A percentile compares a stretch with the other conserved stretches of the same genome.
Evolutionary conservation across 352 stramenopile genomes (phyloP).

Genomic region (Phytophthora colocasiae): DNA sequence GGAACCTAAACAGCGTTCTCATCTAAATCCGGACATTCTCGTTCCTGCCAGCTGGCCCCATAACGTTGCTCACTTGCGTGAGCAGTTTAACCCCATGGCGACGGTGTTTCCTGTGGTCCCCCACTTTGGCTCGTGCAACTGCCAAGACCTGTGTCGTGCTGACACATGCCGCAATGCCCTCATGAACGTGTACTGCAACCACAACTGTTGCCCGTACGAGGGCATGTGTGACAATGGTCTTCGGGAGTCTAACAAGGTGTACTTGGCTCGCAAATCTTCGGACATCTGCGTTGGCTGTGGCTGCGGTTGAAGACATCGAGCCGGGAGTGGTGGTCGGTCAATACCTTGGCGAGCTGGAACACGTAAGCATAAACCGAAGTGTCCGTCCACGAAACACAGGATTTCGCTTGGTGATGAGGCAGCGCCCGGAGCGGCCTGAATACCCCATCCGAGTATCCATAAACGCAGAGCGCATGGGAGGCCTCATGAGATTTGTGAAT

Average conservation of each 20-base stretch:
- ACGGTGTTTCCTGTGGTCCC: constrained; percentile 2
- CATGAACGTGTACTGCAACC: constrained; percentile 12
- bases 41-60: not conserved
- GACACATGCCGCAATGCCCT: not conserved
- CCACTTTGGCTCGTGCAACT: constrained; percentile 9
- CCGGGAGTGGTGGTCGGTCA: not conserved
- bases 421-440: not conserved
- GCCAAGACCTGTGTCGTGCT: not conserved
- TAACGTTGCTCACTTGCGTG: not conserved
- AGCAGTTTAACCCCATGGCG: constrained; percentile 7
- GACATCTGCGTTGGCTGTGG: not conserved
- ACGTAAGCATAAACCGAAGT: not conserved
- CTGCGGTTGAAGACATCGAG: not conserved
- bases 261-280: not conserved
- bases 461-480: not conserved
- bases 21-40: not conserved
- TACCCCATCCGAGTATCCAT: not conserved
- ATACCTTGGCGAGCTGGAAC: constrained; percentile 9
- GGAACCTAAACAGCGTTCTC: not conserved
- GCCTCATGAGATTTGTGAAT: constrained; percentile 4
- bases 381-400: constrained; percentile 1
- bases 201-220: constrained; percentile 6
- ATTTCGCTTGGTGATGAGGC: not conserved
- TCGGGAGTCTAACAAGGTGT: not conserved
- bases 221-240: constrained; percentile 1